A percentile compares a stretch with the other conserved stretches of the same genome.
Conservation (phyloP, 129 eudicot species). For the Escallonia rubra region DNA sequence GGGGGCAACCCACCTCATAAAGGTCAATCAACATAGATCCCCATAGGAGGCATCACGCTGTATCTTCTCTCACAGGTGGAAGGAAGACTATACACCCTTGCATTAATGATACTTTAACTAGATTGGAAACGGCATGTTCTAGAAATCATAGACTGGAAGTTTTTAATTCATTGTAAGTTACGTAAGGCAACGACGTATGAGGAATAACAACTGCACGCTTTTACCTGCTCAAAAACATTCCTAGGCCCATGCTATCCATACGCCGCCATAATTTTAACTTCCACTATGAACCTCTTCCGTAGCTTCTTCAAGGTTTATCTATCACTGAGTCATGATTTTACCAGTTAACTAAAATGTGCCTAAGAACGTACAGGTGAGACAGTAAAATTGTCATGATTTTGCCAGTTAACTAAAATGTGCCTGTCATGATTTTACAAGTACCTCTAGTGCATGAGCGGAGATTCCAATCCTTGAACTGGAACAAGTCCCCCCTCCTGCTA, state of each 20-base stretch:
- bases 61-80: too few species aligned
- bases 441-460: slow-evolving; percentile 77
- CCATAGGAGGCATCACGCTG: too few species aligned
- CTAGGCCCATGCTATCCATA: slow-evolving; percentile 81
- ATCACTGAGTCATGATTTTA: slow-evolving; percentile 1
- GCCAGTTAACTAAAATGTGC: neutral
- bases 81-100: too few species aligned
- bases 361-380: neutral
- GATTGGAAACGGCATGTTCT: too few species aligned
- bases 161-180: too few species aligned
- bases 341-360: neutral
- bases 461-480: slow-evolving; percentile 67
- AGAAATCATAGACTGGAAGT: too few species aligned
- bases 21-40: too few species aligned
- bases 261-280: slow-evolving; percentile 36
- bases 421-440: slow-evolving; percentile 5
- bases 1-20: too few species aligned
- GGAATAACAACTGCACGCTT: neutral
- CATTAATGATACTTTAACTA: too few species aligned
- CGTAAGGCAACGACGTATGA: neutral
- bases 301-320: slow-evolving; percentile 57
- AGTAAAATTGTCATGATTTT: neutral
- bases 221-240: slow-evolving; percentile 69
- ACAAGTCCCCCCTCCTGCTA: slow-evolving; percentile 68
- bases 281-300: slow-evolving; percentile 57